Evolutionary conservation across 148 eudicot genomes (phyloP).

Genomic region (Spergularia bocconei): DNA sequence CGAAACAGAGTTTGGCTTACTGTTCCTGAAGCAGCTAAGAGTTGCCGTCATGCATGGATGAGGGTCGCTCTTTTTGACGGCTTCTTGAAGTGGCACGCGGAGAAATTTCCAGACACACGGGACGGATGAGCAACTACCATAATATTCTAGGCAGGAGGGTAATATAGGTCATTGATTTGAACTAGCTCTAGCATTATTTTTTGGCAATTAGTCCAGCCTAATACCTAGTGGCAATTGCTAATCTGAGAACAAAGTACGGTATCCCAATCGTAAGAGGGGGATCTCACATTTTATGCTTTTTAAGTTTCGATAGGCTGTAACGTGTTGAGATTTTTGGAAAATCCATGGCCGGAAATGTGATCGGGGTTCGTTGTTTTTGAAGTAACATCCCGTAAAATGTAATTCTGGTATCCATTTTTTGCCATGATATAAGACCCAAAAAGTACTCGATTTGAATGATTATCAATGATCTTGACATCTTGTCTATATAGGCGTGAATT

Average conservation of each 20-base stretch:
- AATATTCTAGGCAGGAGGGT: neutral
- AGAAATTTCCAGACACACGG: constrained; percentile 14
- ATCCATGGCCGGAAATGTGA: too few species aligned
- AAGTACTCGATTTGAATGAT: too few species aligned
- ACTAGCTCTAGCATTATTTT: too few species aligned
- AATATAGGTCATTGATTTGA: constrained; percentile 8
- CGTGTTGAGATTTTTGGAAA: too few species aligned
- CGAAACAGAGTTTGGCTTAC: constrained; percentile 46
- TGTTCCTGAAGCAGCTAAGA: constrained; percentile 45
- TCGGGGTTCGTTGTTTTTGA: too few species aligned
- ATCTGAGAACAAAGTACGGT: constrained; percentile 3
- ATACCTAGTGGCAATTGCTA: constrained; percentile 1
- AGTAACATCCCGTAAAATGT: too few species aligned
- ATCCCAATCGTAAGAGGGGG: neutral
- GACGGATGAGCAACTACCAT: neutral
- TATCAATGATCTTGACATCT: too few species aligned
- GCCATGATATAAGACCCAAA: too few species aligned
- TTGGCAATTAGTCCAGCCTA: too few species aligned
- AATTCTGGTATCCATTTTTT: too few species aligned
- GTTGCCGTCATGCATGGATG: constrained; percentile 62
- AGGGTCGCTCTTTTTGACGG: constrained; percentile 47
- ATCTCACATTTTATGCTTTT: neutral
- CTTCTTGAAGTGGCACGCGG: constrained; percentile 47
- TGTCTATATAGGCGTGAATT: too few species aligned
- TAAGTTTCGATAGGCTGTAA: too few species aligned